Evolutionary conservation across 768 basidiomycete genomes (phyloP).

Genomic region (Leccinum olivaceopallidum): DNA sequence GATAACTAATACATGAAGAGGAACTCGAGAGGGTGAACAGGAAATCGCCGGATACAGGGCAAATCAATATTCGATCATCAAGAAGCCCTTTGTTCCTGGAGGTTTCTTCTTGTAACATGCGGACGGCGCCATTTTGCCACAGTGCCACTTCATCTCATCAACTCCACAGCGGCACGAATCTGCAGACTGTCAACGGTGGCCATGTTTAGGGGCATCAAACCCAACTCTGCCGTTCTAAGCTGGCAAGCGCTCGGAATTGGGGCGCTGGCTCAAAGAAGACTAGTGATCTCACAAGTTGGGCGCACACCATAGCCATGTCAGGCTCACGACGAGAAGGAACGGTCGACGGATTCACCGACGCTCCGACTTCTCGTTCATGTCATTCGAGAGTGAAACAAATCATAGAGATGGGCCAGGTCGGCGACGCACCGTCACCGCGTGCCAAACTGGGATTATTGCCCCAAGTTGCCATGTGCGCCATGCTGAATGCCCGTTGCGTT

Average conservation of each 20-base stretch:
- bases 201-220: constrained; percentile 1
- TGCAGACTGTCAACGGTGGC: background rate
- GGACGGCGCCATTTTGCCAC: background rate
- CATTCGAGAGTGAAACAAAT: background rate
- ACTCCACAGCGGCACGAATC: background rate
- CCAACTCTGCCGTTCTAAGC: background rate
- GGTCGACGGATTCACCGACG: background rate
- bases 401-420: background rate
- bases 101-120: background rate
- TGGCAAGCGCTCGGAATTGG: background rate
- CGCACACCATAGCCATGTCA: background rate
- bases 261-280: background rate
- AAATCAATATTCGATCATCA: constrained; percentile 12
- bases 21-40: background rate
- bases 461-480: background rate
- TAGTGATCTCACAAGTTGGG: background rate
- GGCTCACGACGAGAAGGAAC: background rate
- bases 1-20: background rate
- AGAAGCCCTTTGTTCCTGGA: constrained; percentile 4
- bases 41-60: background rate
- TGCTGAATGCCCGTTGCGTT: background rate
- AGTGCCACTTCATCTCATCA: background rate
- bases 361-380: background rate
- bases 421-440: background rate
- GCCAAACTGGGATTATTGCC: background rate